Evolutionary conservation across 73 alveolate genomes (phyloP), one percentile per base, ranked within the genome.

Genomic region (Paramecium pentaurelia): DNA sequence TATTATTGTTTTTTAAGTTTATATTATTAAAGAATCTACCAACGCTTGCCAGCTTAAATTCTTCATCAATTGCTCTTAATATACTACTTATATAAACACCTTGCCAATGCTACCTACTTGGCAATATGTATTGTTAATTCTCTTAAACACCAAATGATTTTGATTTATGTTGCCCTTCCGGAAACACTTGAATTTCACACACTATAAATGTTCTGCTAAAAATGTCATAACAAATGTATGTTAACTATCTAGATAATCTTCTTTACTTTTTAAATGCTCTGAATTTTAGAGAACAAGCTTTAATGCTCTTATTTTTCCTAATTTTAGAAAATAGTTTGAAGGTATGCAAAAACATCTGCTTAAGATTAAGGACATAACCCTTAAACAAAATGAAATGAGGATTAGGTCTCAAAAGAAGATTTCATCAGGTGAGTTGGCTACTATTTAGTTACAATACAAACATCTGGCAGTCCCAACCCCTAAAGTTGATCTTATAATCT

Each of bases 321-420:
- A 54, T 54, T 54, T 18, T 54, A n/a, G 18, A 54, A 54, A 54
- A 54, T 54, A 12, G 70, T 18, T 18, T 54, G 70, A 18, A 54
- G 70, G 22, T 54, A 54, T 16, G 70, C 70, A 54, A 54, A 54
- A n/a, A 54, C 4, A 16, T 54, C 70, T 18, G 70, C 70, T n/a
- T 75, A 30, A 6, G 88, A 75, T 25, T 30, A 16, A 6, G 88
- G 88, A n/a, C 88, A 75, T 22, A 75, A 34, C 30, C 88, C 88
- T 34, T 75, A 75, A 75, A 75, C 68, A 34, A 75, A 75, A 75
- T 75, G 88, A 75, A 75, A 75, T 18, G 88, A 38, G 5, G 58
- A 38, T 75, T 42, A 34, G 38, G 34, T 25, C 22, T 75, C 88
- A n/a, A 42, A 38, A 36, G 38, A 3, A 4, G 88, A 34, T 75